phyloP scores from a whole-genome alignment of 2,329 filamentous ascomycete genomes.

The Botrytis fragariae region DNA sequence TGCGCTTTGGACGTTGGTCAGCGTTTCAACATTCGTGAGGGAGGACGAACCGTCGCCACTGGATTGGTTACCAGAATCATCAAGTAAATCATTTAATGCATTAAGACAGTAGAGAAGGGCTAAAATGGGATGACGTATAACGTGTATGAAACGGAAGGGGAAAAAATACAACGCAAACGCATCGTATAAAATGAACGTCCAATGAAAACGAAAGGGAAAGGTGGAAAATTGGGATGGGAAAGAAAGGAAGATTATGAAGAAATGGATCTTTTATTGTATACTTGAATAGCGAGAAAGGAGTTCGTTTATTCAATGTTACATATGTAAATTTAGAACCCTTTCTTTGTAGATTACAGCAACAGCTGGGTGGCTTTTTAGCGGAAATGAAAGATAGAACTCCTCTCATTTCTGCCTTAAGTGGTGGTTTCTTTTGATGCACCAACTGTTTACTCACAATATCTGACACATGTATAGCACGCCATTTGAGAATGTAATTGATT shows the following conservation, averaged over 20 bases:
- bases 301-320: slow-evolving; percentile 16
- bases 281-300: slow-evolving; percentile 19
- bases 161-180: slow-evolving; percentile 5
- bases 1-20: slow-evolving; percentile 87
- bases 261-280: neutral
- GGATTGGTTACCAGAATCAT: slow-evolving; percentile 75
- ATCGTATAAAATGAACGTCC: neutral
- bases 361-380: slow-evolving; percentile 1
- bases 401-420: neutral
- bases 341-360: slow-evolving; percentile 15
- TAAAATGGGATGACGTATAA: neutral
- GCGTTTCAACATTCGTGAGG: slow-evolving; percentile 98
- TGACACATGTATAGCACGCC: neutral
- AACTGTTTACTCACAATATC: neutral
- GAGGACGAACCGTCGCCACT: slow-evolving; percentile 84
- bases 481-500: neutral
- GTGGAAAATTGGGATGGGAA: neutral
- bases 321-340: slow-evolving; percentile 6
- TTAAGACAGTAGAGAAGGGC: neutral
- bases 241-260: neutral
- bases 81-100: slow-evolving; percentile 38
- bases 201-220: slow-evolving; percentile 2
- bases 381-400: slow-evolving; percentile 13
- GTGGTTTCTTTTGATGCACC: neutral
- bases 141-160: slow-evolving; percentile 9